These are phyloP conservation scores for Ochetophila trinervis DNA, from an alignment of 306 rosid genomes.

Conservation along the genomic window DNA sequence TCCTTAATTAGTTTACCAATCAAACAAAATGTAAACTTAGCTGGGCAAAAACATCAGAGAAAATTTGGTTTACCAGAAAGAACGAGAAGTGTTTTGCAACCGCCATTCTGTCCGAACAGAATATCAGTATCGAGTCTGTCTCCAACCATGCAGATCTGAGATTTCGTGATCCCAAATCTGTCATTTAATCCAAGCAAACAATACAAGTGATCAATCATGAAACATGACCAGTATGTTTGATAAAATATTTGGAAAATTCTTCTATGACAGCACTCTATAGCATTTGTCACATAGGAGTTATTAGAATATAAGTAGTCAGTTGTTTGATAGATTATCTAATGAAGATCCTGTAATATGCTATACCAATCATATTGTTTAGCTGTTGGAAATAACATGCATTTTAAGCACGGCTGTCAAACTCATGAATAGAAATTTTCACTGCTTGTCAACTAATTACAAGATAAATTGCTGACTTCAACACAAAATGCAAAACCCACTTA, in stretches of 20 bases:
- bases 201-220: not conserved
- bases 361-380: not conserved
- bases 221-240: conserved; percentile 5
- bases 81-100: conserved; percentile 95
- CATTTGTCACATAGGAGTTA: not conserved
- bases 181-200: conserved; percentile 20
- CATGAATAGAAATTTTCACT: not conserved
- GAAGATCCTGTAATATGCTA: not conserved
- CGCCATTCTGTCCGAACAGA: conserved; percentile 95
- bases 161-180: conserved; percentile 86
- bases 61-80: conserved; percentile 51
- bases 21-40: not conserved
- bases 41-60: not conserved
- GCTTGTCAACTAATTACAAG: not conserved
- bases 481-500: too few relatives aligned
- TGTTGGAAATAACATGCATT: not conserved
- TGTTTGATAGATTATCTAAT: not conserved
- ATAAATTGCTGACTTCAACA: not conserved
- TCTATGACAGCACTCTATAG: not conserved
- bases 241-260: not conserved
- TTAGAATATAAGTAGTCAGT: not conserved
- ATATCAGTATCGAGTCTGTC: conserved; percentile 96
- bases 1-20: not conserved
- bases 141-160: conserved; percentile 96
- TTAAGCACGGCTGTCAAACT: not conserved